Evolutionary conservation across 2,329 filamentous ascomycete species (phyloP).

Genomic region (Aspergillus aculeatus): DNA sequence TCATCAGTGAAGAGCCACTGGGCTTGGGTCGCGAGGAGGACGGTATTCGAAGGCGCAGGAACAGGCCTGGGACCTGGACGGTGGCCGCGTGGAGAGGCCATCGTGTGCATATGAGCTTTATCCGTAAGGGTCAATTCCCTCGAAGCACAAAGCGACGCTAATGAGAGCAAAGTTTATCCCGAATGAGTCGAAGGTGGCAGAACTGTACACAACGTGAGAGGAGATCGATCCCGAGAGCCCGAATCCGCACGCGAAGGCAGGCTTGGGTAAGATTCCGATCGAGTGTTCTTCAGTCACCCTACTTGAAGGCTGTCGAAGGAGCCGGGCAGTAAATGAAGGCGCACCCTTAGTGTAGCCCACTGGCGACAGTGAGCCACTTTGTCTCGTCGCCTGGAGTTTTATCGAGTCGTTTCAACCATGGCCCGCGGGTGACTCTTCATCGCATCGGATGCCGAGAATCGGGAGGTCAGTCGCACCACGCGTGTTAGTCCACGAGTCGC

Average conservation of each 20-base stretch:
- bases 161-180: not conserved
- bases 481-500: not conserved
- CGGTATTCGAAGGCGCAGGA: constrained; percentile 44
- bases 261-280: not conserved
- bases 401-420: constrained; percentile 15
- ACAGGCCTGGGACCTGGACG: constrained; percentile 27
- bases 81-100: constrained; percentile 31
- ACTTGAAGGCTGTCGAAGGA: not conserved
- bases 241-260: not conserved
- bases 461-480: constrained; percentile 10
- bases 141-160: not conserved
- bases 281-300: not conserved
- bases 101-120: constrained; percentile 11
- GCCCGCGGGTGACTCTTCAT: constrained; percentile 15
- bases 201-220: not conserved
- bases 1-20: constrained; percentile 91
- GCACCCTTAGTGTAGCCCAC: not conserved
- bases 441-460: constrained; percentile 15
- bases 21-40: constrained; percentile 56
- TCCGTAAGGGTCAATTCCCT: not conserved
- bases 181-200: not conserved
- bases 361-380: not conserved
- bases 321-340: not conserved
- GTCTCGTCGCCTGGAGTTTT: not conserved
- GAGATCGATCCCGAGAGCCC: not conserved